Base-by-base conservation (phyloP, 345 rosid species). In the Gossypium australe region DNA sequence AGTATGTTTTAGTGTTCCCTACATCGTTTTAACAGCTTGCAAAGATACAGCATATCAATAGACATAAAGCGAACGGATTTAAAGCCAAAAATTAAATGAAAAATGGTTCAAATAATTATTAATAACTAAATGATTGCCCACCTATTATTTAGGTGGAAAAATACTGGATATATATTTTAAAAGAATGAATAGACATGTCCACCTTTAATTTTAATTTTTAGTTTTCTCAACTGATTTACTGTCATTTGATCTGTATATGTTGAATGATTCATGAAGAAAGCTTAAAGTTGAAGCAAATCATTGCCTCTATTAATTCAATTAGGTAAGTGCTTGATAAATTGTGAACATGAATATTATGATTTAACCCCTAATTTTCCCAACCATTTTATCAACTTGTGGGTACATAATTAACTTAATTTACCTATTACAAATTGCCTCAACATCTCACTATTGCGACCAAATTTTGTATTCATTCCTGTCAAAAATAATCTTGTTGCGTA, bases 341-440 rank as follows among this genome's bases (percentile, higher is more conserved):
- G 67, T 61, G 66, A 74, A 78, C 82, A 78, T 38, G 62, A 9
- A 69, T 59, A n/a, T 29, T 65, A 58, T 65, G 67, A 65, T 12
- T 7, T 53, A 78, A 59, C 80, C 84, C 81, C 63, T 4, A 78
- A 52, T 75, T 80, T 79, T 61, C 71, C 79, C 76, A 66, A 70
- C 73, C 55, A 74, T 73, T 34, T 72, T 56, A 7, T 71, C 27
- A 59, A 78, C 72, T 71, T 56, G 45, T 66, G 51, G 44, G 20
- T 10, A 13, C n/a, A 20, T 66, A 20, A 55, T 55, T n/a, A n/a
- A 44, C 53, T 18, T 22, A 4, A 51, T 55, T 55, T 53, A 9
- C 9, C 57, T 51, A 3, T 51, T 51, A 51, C 16, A 4, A 29
- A 2, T 51, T 51, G 57, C 22, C 59, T 20, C 60, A 56, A 20